Base-by-base conservation (phyloP, 1,284 basidiomycete species). In the Marasmius fiardii region DNA sequence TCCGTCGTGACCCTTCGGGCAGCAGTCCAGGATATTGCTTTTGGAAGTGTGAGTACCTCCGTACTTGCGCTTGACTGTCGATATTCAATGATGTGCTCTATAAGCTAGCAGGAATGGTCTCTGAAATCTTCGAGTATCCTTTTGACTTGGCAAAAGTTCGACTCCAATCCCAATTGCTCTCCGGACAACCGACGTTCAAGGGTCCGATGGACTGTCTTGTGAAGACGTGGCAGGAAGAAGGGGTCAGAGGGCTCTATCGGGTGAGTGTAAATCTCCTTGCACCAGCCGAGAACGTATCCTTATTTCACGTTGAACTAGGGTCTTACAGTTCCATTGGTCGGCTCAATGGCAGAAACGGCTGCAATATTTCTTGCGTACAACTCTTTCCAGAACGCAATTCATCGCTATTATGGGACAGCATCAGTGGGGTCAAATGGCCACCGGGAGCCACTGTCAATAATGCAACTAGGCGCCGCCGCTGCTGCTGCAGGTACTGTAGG, bases 271-370 rank as follows among this genome's bases (percentile, higher is more conserved):
- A 21, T 43, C 43, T 50, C n/a, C 50, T 43, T 55, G 39, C 21
- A 49, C 33, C 51, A n/a, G 28, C 49, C 33, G 52, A 44, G 57
- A 52, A 26, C 50, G 18, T 35, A 47, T 14, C 39, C 51, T 60
- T 18, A 57, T 54, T 43, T n/a, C n/a, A n/a, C n/a, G 54, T 44
- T 34, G 48, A 44, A 58, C 24, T 61, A 95, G 92, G 93, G 93
- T 53, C 75, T 96, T 1, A 91, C 92, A 5, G 92, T 92, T 60
- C 93, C 95, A 1, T 82, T 97, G 18, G 80, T 91, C 1, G 94
- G 93, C 7, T 90, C 93, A n/a, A 93, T 94, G 79, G 83, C 84
- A 31, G 93, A 97, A 72, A 96, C 95, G 64, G 93, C 94, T 4
- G 82, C 83, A 3, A 76, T 95, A 37, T 97, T 97, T 72, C 76